Base-by-base conservation (phyloP, 345 rosid species). In the Durio zibethinus region DNA sequence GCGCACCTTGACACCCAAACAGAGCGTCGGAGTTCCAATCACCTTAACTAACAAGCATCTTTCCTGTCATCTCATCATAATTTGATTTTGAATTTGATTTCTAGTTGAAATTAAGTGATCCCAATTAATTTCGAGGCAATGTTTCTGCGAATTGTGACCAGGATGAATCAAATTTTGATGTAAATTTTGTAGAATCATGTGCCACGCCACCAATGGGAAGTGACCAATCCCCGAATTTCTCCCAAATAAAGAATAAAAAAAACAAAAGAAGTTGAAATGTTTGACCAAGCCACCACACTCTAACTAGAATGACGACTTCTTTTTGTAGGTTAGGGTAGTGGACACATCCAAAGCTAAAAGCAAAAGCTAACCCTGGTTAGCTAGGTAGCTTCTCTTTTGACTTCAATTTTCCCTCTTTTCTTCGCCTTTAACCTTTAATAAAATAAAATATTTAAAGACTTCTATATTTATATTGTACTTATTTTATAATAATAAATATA, bases 241-340 rank as follows among this genome's bases (percentile, higher is more conserved):
- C n/a, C n/a, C 20, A 15, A 50, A 47, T 18, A 14, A 47, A 47
- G 52, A 11, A 45, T 45, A 5, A 45, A 45, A 45, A 21, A 2
- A 27, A 29, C 33, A 6, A 1, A 9, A 10, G 4, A 14, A 42
- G 72, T 42, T 66, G 72, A 43, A 67, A 67, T 42, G n/a, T 67
- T 67, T 43, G 72, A 67, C 72, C 52, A 38, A 33, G 9, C 23
- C 23, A 63, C 21, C 23, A 63, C 40, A n/a, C 50, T n/a, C 9
- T 18, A 66, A 66, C 31, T 3, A 66, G 29, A 66, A 36, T 40
- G 50, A 5, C 3, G 9, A 65, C 70, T 20, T 16, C 14, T 2
- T 72, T 35, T 43, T 25, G 78, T 73, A 77, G 83, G 72, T 69
- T 76, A 40, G 62, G 68, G 18, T 64, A 72, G 68, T 40, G 54